Base-by-base conservation (phyloP, 805 yeast genomes). In the Candida broadrunensis region DNA sequence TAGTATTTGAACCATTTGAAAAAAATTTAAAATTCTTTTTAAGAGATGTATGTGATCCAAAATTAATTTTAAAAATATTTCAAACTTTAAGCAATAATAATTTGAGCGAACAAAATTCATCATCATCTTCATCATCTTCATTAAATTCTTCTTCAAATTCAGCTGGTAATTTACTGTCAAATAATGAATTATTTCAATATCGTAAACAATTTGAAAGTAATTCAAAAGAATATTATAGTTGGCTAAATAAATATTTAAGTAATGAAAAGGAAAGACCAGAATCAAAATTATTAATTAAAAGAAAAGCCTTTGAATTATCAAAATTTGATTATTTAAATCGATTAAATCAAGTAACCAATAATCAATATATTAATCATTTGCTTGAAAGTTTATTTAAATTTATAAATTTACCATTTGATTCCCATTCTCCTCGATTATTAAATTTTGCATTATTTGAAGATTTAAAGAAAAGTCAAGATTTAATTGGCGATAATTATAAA, bases 291-390 rank as follows among this genome's bases (percentile, higher is more conserved):
- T 47, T 72, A 15, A 39, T 44, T 17, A 66, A 67, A 44, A 50
- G 70, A 21, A 61, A 70, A 38, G 46, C 47, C 0, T 75, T 70
- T 49, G 78, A 75, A 43, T 49, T 72, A 1, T 59, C 67, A 11
- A 69, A 76, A 42, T 64, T 71, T 39, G 77, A 73, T 38, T 76
- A 76, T 52, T 59, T 69, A 50, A 70, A 68, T 45, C 65, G 62
- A 31, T 51, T 76, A 37, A 66, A 61, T 25, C 49, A 53, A 39
- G 53, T 65, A 6, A 51, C 62, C 8, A 69, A 68, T 47, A 68
- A 68, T 46, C 73, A 69, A 44, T 68, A 67, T 44, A 52, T 63
- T 33, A 68, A 67, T 48, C 63, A 59, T 39, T 55, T 68, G 6
- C 45, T 62, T 18, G 74, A 69, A 38, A 56, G 54, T 36, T 42